phyloP scores from a whole-genome alignment of 257 asterid genomes.

The Vinca minor region DNA sequence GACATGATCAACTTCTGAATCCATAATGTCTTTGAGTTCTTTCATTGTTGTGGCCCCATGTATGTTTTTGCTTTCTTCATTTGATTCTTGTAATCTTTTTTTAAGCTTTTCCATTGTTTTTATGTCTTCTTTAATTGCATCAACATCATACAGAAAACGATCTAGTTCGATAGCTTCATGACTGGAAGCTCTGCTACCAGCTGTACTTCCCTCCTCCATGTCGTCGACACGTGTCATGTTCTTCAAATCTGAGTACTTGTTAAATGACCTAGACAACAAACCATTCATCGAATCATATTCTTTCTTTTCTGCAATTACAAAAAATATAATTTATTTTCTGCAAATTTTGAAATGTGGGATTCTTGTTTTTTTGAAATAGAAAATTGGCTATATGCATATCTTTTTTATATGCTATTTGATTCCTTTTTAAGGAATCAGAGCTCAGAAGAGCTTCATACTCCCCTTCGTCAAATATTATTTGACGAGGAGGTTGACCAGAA shows the following conservation, averaged over 20 bases:
- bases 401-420: not conserved
- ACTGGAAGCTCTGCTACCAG: too few relatives aligned
- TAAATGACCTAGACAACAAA: slow-evolving; percentile 18
- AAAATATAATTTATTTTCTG: too few relatives aligned
- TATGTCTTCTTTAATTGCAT: slow-evolving; percentile 29
- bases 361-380: too few relatives aligned
- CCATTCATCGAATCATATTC: not conserved
- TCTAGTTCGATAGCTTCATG: slow-evolving; percentile 24
- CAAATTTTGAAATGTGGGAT: too few relatives aligned
- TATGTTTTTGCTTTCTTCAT: slow-evolving; percentile 25
- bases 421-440: too few relatives aligned
- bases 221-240: too few relatives aligned
- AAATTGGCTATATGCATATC: not conserved
- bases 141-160: slow-evolving; percentile 26
- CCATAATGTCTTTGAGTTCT: slow-evolving; percentile 29
- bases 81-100: slow-evolving; percentile 18
- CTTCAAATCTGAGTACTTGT: slow-evolving; percentile 17
- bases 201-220: slow-evolving; percentile 6
- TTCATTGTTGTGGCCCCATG: slow-evolving; percentile 20
- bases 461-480: not conserved
- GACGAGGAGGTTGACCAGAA: slow-evolving; percentile 1
- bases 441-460: not conserved
- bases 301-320: too few relatives aligned
- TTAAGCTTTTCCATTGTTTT: slow-evolving; percentile 20
- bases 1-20: slow-evolving; percentile 25